Evolutionary conservation across 148 eudicot species (phyloP), one percentile per base, ranked within the genome.

Genomic region (Camellia lanceoleosa): DNA sequence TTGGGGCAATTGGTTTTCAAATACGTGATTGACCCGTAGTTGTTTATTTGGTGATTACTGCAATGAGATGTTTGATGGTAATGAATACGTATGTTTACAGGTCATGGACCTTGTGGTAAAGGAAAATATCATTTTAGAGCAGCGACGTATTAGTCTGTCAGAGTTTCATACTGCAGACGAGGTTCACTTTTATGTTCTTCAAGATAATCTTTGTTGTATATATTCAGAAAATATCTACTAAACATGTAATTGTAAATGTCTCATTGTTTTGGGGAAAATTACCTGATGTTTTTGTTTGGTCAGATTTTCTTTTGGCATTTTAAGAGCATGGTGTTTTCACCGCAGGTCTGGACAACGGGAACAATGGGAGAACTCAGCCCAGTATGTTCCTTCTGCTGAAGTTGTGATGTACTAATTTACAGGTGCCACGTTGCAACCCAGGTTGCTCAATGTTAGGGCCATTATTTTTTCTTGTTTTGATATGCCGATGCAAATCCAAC

Each of bases 331-430:
- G 62, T 12, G 15, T 66, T 79, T 74, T 51, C 20, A 49, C 44
- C 85, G 87, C 92, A 96, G 99, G 97, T 94, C 12, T 96, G 97
- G 98, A 96, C 99, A 77, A 92, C 99, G 5, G 99, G 99, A 84
- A 96, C 99, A 46, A 94, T 96, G 98, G 99, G 99, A 86, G 98
- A 96, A 86, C 98, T 96, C 73, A 94, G 91, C 84, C 99, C 99
- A 47, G 99, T 96, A 91, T 78, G 91, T 88, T 70, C 18, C 0
- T 66, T 70, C 23, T 23, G 23, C 23, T 23, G 23, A 23, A 23
- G 23, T 23, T 23, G 23, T 23, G 23, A 23, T 23, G 23, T 23
- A 23, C 23, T 23, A 23, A 23, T 75, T 59, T 60, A 44, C 54
- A 7, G n/a, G 23, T 65, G 46, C 23, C 41, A 12, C 54, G 19